phyloP scores from a whole-genome alignment of 768 basidiomycete species.

The Naganishia vaughanmartiniae region DNA sequence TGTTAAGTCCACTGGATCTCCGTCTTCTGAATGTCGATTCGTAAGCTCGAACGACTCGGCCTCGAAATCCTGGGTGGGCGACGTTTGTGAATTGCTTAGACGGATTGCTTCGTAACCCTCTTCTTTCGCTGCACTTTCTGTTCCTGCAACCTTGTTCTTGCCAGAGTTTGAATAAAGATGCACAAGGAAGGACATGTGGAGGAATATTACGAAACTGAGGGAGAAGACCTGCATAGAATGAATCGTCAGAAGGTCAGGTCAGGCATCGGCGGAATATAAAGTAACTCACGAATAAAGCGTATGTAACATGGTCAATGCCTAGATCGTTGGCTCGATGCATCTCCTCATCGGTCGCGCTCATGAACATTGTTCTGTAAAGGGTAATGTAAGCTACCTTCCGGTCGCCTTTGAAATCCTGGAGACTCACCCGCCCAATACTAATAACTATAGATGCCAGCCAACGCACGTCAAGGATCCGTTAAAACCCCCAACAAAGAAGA shows the following conservation, averaged over 20 bases:
- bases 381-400: not conserved
- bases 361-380: conserved; percentile 69
- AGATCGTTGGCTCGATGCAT: conserved; percentile 64
- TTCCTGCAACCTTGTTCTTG: conserved; percentile 31
- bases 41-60: conserved; percentile 17
- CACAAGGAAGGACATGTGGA: conserved; percentile 68
- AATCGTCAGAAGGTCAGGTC: not conserved
- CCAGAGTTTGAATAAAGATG: conserved; percentile 59
- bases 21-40: conserved; percentile 3
- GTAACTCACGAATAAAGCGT: conserved; percentile 67
- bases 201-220: conserved; percentile 74
- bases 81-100: not conserved
- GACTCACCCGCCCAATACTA: conserved; percentile 68
- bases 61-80: conserved; percentile 9
- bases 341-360: conserved; percentile 92
- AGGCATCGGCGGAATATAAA: conserved; percentile 55
- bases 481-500: no score
- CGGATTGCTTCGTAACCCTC: conserved; percentile 41
- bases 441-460: conserved; percentile 56
- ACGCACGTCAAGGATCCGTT: not conserved
- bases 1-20: conserved; percentile 3
- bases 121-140: conserved; percentile 30
- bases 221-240: conserved; percentile 51
- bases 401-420: not conserved
- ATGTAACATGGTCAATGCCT: conserved; percentile 89